Evolutionary conservation across 1,284 basidiomycete genomes (phyloP), one percentile per base, ranked within the genome.

Genomic region (Cryptococcus hybrid): DNA sequence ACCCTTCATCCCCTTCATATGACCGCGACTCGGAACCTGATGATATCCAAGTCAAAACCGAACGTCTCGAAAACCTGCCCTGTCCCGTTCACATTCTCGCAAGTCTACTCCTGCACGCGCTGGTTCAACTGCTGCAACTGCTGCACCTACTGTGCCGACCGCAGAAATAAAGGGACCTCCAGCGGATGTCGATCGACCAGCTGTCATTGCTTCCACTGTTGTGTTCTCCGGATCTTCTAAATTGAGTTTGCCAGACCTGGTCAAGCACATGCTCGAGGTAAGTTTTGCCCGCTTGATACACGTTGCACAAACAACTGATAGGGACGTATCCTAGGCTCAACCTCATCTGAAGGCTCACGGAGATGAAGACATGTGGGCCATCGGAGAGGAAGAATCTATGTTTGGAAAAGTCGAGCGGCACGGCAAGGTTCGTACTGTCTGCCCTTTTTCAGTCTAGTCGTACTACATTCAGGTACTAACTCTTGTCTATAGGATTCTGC

Each of bases 191-290:
- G 78, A 79, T 61, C 57, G 77, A 3, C 60, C 73, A 0, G 76
- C 77, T 0, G 62, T 79, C 9, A 67, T 79, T 11, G 74, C 75
- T n/a, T 67, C 69, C 2, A 77, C 75, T 3, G 67, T 79, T 12
- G 78, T 79, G 3, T 79, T 79, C 58, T 75, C 73, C 6, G 76
- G 76, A n/a, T 68, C 65, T 3, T 75, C 74, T n/a, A 76, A 77
- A 51, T 66, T 76, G 36, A 68, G 68, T 44, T 61, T 76, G 11
- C 73, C 76, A 34, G 77, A 79, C 58, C 64, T 79, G 38, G 74
- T 78, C 51, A 76, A 74, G 56, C 66, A 69, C 12, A 71, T 79
- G 49, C 66, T 79, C 13, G 77, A 78, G 57, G 74, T 77, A 56
- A 64, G 73, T 70, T 70, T 42, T 7, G 38, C 15, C 50, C 9